Percentiles rank a stretch among this genome's conserved stretches.
Conservation (phyloP, 1,139 yeast species). For the Pichia terricola region DNA sequence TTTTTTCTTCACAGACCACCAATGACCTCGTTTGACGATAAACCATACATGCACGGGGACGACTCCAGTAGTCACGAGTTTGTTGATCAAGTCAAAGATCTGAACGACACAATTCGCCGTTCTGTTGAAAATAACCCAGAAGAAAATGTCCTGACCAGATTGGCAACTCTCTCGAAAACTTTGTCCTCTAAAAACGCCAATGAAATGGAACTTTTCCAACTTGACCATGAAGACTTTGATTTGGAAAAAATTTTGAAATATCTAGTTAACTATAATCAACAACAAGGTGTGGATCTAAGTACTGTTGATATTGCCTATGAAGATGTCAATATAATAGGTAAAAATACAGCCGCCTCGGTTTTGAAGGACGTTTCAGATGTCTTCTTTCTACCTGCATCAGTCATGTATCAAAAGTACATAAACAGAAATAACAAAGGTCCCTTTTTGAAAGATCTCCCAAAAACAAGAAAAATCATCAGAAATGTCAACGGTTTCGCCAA, state of each 20-base stretch:
- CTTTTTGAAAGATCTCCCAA: slow-evolving; percentile 17
- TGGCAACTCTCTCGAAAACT: slow-evolving; percentile 18
- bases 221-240: slow-evolving; percentile 25
- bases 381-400: slow-evolving; percentile 22
- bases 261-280: slow-evolving; percentile 24
- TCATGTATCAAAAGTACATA: neutral
- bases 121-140: slow-evolving; percentile 6
- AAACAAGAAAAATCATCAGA: slow-evolving; percentile 30
- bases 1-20: no score
- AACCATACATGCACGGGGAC: neutral
- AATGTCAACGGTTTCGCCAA: slow-evolving; percentile 34
- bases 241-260: slow-evolving; percentile 25
- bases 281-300: slow-evolving; percentile 37
- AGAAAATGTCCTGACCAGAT: slow-evolving; percentile 20
- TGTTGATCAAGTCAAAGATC: neutral
- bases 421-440: slow-evolving; percentile 2
- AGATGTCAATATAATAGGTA: slow-evolving; percentile 38
- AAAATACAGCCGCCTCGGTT: slow-evolving; percentile 38
- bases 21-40: no score
- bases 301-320: slow-evolving; percentile 38
- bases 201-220: slow-evolving; percentile 17
- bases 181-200: slow-evolving; percentile 18
- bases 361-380: slow-evolving; percentile 42
- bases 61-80: neutral
- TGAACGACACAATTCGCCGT: neutral